Conservation (phyloP, 495 filamentous ascomycete species). For the Aspergillus haitiensis region DNA sequence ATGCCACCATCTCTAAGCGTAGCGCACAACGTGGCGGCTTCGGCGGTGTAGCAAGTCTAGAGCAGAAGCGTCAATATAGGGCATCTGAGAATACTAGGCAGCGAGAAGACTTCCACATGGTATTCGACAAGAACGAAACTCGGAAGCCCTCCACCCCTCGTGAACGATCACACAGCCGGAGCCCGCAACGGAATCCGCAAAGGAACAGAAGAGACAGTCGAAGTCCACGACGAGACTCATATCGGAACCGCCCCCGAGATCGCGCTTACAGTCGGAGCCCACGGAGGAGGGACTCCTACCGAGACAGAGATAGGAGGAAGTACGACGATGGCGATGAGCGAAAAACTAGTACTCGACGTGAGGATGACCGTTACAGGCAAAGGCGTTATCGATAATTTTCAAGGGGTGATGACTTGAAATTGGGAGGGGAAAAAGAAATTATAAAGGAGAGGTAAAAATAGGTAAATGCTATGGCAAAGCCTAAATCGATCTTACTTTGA, state of each 20-base stretch:
- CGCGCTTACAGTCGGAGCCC: slow-evolving; percentile 57
- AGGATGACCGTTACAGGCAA: slow-evolving; percentile 36
- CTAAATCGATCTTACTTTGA: neutral
- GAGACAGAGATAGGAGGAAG: slow-evolving; percentile 19
- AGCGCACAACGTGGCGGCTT: slow-evolving; percentile 73
- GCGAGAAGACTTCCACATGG: slow-evolving; percentile 72
- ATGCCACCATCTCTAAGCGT: slow-evolving; percentile 81
- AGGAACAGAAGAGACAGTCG: slow-evolving; percentile 48
- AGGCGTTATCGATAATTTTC: slow-evolving; percentile 25
- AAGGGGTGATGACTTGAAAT: slow-evolving; percentile 7
- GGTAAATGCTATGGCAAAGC: neutral
- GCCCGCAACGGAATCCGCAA: slow-evolving; percentile 27
- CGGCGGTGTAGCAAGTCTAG: slow-evolving; percentile 80
- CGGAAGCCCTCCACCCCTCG: slow-evolving; percentile 29
- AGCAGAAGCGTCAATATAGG: slow-evolving; percentile 89
- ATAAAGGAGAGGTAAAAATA: neutral
- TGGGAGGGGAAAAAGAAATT: neutral
- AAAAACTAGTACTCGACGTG: slow-evolving; percentile 21
- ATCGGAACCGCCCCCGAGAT: slow-evolving; percentile 32
- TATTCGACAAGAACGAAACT: slow-evolving; percentile 76
- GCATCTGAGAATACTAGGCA: slow-evolving; percentile 57
- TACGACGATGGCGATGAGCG: slow-evolving; percentile 25
- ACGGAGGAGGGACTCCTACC: slow-evolving; percentile 28
- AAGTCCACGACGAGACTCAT: slow-evolving; percentile 44
- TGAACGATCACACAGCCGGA: slow-evolving; percentile 26